Base-by-base conservation (phyloP, 1,284 basidiomycete species). In the Pseudozyma pruni region DNA sequence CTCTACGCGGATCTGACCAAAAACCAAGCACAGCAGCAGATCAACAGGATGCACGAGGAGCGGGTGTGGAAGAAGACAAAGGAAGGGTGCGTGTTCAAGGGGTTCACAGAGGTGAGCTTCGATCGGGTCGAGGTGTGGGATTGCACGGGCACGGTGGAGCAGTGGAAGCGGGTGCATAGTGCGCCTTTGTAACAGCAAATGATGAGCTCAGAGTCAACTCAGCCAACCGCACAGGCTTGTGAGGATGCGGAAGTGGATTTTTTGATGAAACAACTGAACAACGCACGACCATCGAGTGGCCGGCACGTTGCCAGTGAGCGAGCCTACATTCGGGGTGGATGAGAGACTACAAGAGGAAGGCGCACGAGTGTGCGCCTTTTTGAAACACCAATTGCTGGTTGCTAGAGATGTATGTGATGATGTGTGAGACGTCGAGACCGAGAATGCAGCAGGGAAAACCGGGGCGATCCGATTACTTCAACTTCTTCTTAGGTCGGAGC, bases 401-500 rank as follows among this genome's bases (percentile, higher is more conserved):
- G n/a, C n/a, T 23, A 20, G 14, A 37, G 31, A 20, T 43, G 39
- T 43, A 27, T 44, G 19, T 34, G 32, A n/a, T n/a, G n/a, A n/a
- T 45, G 32, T 32, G 33, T 47, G 38, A 31, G 39, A 43, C 33
- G 20, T 57, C 37, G 43, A 46, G 32, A 32, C 43, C 51, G 37
- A 41, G 19, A 35, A 38, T 25, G 17, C 7, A 31, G 32, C 20
- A 45, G 27, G 19, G 37, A 10, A 22, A 39, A 35, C 20, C 49
- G 45, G n/a, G 34, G 55, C 61, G 55, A 56, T 75, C 50, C 81
- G 88, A 87, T 75, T 93, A 93, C 89, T 94, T 96, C 84, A 95
- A 87, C 88, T 96, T 96, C 90, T 93, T 94, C 89, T 93, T 87
- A 75, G 94, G 93, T 50, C 80, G 77, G 61, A 82, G 76, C 75